Percentiles rank a stretch among this genome's conserved stretches.
phyloP scores from a whole-genome alignment of 2,329 filamentous ascomycete species.

The Ophiognomonia clavigignenti-juglandacearum region DNA sequence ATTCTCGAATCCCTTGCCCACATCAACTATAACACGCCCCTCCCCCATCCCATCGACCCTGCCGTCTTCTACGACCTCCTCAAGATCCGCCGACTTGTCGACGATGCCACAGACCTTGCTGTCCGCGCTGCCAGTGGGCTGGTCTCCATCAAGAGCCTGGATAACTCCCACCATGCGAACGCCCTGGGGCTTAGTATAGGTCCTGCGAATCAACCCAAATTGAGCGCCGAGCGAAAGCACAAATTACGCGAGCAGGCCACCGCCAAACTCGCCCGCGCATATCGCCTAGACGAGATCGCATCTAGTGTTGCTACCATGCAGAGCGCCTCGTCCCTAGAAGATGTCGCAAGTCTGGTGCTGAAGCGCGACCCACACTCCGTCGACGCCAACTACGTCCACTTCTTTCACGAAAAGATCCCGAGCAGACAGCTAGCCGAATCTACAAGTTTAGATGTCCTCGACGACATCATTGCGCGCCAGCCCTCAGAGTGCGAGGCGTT shows the following conservation, averaged over 20 bases:
- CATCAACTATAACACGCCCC: constrained; percentile 72
- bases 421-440: constrained; percentile 67
- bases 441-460: constrained; percentile 62
- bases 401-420: constrained; percentile 87
- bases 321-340: constrained; percentile 69
- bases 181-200: constrained; percentile 50
- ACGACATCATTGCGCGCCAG: constrained; percentile 61
- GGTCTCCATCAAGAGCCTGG: constrained; percentile 55
- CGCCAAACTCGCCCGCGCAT: constrained; percentile 71
- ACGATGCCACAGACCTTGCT: constrained; percentile 73
- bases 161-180: constrained; percentile 44
- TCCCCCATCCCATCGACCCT: constrained; percentile 72
- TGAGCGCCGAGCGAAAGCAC: constrained; percentile 73
- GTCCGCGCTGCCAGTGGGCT: constrained; percentile 73
- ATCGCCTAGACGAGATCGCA: constrained; percentile 76
- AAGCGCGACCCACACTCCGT: constrained; percentile 62
- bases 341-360: constrained; percentile 68
- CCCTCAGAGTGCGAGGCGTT: constrained; percentile 62
- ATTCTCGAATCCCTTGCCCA: constrained; percentile 74
- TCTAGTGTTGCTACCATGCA: constrained; percentile 83
- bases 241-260: constrained; percentile 77
- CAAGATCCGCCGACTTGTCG: constrained; percentile 75
- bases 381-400: constrained; percentile 84
- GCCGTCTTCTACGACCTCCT: constrained; percentile 79
- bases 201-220: constrained; percentile 52